These are phyloP conservation scores for Rhodotorula sp. DNA, from an alignment of 1,284 basidiomycete species.

Conservation along the genomic window DNA sequence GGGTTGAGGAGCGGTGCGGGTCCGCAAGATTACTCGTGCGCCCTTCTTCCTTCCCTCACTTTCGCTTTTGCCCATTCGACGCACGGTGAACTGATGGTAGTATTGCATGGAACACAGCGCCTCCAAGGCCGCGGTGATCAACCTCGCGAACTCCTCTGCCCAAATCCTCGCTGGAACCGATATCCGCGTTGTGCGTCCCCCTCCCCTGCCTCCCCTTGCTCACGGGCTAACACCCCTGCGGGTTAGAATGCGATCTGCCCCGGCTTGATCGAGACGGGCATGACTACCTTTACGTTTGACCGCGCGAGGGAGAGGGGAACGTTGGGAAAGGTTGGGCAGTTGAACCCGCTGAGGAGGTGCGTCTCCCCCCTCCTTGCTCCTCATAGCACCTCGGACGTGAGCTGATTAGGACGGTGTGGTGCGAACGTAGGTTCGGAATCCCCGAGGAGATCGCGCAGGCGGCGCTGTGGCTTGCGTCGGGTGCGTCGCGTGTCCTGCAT, in stretches of 20 bases:
- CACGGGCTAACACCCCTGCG: neutral
- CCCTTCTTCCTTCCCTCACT: neutral
- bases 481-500: no score
- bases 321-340: conserved; percentile 71
- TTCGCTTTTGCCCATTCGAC: neutral
- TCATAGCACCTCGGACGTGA: neutral
- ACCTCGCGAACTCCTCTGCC: conserved; percentile 73
- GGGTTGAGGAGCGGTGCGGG: conserved; percentile 83
- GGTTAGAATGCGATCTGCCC: conserved; percentile 75
- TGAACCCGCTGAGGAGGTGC: conserved; percentile 78
- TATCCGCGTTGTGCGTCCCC: conserved; percentile 61
- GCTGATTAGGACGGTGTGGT: conserved; percentile 18
- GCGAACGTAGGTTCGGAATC: conserved; percentile 54
- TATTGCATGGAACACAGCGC: conserved; percentile 58
- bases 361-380: neutral
- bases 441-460: conserved; percentile 77
- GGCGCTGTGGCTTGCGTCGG: conserved; percentile 81
- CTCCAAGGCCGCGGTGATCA: conserved; percentile 85
- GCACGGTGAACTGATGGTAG: neutral
- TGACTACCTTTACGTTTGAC: conserved; percentile 54
- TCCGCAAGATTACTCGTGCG: conserved; percentile 67
- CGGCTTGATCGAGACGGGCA: conserved; percentile 70
- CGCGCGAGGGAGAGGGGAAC: conserved; percentile 71
- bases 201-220: neutral
- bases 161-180: conserved; percentile 79